Conservation (phyloP, 495 filamentous ascomycete genomes). For the Trichoderma asperelloides region DNA sequence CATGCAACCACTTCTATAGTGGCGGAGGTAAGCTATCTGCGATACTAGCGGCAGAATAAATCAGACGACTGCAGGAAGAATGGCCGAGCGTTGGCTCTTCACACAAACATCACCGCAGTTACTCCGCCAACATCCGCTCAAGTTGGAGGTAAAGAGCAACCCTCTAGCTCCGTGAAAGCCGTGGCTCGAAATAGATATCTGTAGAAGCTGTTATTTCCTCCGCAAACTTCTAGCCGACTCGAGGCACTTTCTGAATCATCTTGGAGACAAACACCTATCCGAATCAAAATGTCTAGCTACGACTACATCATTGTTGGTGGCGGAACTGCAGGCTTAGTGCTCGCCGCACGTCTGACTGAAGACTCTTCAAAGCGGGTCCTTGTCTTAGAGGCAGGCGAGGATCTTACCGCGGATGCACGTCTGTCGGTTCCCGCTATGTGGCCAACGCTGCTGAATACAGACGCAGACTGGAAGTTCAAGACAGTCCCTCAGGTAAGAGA, state of each 20-base stretch:
- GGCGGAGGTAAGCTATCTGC: too few relatives aligned
- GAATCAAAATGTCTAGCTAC: conserved; percentile 15
- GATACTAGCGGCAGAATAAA: too few relatives aligned
- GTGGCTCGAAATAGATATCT: not conserved
- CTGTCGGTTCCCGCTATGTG: conserved; percentile 10
- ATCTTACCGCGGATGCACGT: conserved; percentile 6
- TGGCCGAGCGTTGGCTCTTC: too few relatives aligned
- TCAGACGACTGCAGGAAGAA: too few relatives aligned
- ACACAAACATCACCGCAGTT: too few relatives aligned
- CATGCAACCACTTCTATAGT: too few relatives aligned
- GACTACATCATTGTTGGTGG: conserved; percentile 45
- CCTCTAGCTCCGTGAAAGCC: not conserved
- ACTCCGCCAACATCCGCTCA: too few relatives aligned
- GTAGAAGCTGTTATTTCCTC: not conserved
- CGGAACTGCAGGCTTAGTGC: conserved; percentile 41
- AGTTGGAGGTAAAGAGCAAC: too few relatives aligned
- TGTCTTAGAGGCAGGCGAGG: conserved; percentile 44
- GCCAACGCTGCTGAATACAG: conserved; percentile 7
- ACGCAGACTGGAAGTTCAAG: conserved; percentile 8
- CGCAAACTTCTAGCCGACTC: not conserved
- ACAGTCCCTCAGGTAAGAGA: conserved; percentile 10
- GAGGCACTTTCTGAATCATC: not conserved
- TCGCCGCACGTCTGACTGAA: conserved; percentile 43
- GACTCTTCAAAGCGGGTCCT: conserved; percentile 35
- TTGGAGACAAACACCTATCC: not conserved